Evolutionary conservation across 495 filamentous ascomycete species (phyloP).

Genomic region (Alectoria sarmentosa): DNA sequence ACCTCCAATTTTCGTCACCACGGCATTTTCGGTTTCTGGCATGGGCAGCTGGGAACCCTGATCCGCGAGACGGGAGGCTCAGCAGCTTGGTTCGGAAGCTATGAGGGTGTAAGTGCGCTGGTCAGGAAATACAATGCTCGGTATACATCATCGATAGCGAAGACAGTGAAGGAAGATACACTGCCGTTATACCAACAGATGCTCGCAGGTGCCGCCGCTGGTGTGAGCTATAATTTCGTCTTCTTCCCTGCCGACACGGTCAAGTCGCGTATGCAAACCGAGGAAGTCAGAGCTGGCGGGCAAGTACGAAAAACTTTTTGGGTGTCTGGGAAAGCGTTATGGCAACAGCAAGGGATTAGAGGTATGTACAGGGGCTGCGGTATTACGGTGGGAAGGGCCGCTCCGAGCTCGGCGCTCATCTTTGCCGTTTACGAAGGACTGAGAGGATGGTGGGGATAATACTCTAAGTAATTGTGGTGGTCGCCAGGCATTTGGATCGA

Average conservation of each 20-base stretch:
- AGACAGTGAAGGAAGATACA: constrained; percentile 18
- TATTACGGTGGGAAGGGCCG: constrained; percentile 79
- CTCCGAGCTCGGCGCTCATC: constrained; percentile 94
- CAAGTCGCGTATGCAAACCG: constrained; percentile 93
- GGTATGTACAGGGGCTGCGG: constrained; percentile 92
- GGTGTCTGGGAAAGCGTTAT: constrained; percentile 60
- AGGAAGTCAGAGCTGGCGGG: constrained; percentile 48
- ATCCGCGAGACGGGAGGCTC: constrained; percentile 90
- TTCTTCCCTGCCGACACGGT: constrained; percentile 97
- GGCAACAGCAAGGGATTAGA: constrained; percentile 70
- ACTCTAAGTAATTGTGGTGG: neutral
- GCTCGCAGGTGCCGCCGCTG: constrained; percentile 80
- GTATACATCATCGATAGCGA: constrained; percentile 9
- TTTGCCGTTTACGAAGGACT: constrained; percentile 88
- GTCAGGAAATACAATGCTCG: constrained; percentile 45
- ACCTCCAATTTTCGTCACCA: constrained; percentile 69
- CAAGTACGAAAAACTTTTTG: constrained; percentile 54
- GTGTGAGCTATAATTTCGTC: constrained; percentile 90
- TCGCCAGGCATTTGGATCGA: neutral
- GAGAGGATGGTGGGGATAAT: constrained; percentile 54
- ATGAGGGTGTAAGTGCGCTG: constrained; percentile 68
- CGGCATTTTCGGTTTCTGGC: constrained; percentile 85
- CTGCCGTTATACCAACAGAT: constrained; percentile 74
- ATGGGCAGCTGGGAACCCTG: constrained; percentile 86
- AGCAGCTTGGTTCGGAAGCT: constrained; percentile 92